phyloP scores from a whole-genome alignment of 2,329 filamentous ascomycete species.

The Fusarium sp. region DNA sequence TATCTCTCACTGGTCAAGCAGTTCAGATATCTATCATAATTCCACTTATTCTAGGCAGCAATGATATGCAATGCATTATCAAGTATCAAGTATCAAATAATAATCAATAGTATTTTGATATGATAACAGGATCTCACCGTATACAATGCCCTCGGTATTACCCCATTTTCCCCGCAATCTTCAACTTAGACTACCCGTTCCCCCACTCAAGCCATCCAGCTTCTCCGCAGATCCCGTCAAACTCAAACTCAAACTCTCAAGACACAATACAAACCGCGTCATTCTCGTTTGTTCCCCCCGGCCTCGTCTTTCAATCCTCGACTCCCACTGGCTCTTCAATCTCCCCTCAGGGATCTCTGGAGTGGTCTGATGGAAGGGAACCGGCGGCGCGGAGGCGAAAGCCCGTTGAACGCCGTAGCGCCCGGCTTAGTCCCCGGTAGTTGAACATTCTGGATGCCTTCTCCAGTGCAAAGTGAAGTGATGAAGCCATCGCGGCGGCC shows the following conservation, averaged over 20 bases:
- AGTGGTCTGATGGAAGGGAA: constrained; percentile 19
- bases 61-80: background rate
- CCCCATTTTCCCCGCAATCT: constrained; percentile 39
- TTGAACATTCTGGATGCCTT: background rate
- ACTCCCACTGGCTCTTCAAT: background rate
- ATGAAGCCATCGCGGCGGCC: background rate
- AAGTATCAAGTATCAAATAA: background rate
- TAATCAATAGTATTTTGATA: background rate
- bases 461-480: background rate
- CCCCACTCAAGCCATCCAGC: constrained; percentile 32
- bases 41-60: background rate
- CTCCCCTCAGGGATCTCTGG: background rate
- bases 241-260: background rate
- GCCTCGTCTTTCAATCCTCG: background rate
- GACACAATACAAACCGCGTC: background rate
- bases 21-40: background rate
- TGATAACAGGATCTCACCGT: background rate
- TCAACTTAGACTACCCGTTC: constrained; percentile 23
- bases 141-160: background rate
- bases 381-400: constrained; percentile 26
- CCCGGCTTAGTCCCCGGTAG: constrained; percentile 6
- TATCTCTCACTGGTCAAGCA: background rate
- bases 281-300: constrained; percentile 8
- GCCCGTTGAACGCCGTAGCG: constrained; percentile 15
- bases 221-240: constrained; percentile 12